phyloP scores from a whole-genome alignment of 2,329 filamentous ascomycete species.

The Beauveria pseudobassiana region DNA sequence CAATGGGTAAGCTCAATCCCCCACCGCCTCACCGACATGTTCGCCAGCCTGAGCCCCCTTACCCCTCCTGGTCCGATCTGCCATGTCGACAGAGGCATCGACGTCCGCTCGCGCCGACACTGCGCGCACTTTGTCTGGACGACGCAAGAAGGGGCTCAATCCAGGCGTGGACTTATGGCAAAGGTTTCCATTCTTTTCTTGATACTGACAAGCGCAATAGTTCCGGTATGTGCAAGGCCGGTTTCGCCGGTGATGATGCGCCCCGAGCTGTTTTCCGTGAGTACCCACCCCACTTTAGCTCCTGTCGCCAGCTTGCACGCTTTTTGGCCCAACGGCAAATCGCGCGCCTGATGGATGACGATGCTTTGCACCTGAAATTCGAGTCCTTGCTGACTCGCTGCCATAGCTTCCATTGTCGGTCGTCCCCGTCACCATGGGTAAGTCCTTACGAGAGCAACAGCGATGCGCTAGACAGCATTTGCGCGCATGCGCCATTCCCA shows the following conservation, averaged over 20 bases:
- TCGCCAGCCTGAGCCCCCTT: constrained; percentile 14
- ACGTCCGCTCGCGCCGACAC: neutral
- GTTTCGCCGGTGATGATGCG: constrained; percentile 99
- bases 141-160: neutral
- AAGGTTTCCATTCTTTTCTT: neutral
- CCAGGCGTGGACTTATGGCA: neutral
- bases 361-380: neutral
- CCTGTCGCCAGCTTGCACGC: constrained; percentile 12
- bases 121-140: neutral
- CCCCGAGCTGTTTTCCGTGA: constrained; percentile 99
- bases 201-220: constrained; percentile 47
- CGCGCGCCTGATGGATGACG: neutral
- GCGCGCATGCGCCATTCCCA: constrained; percentile 7
- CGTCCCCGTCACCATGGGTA: constrained; percentile 72
- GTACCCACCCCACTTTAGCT: constrained; percentile 38
- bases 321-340: neutral
- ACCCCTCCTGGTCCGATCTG: constrained; percentile 14
- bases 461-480: neutral
- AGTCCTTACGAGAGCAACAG: neutral
- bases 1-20: constrained; percentile 88
- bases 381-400: neutral
- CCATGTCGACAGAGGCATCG: constrained; percentile 3
- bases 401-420: constrained; percentile 76
- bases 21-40: constrained; percentile 29
- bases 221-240: constrained; percentile 99